Evolutionary conservation across 768 basidiomycete species (phyloP).

Genomic region (Lyophyllum shimeji): DNA sequence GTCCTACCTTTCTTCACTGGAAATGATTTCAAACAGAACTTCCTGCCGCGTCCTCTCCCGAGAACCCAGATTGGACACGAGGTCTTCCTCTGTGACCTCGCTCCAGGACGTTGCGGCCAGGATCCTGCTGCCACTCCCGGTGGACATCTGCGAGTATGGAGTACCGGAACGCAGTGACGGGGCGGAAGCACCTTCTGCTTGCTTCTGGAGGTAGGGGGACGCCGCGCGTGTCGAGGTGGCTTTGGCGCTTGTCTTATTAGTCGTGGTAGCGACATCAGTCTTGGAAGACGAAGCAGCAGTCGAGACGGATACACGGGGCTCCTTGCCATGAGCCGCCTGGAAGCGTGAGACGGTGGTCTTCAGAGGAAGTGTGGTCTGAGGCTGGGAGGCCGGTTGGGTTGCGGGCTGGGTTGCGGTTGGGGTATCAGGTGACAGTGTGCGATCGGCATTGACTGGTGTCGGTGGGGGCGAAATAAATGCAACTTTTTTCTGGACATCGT

Average conservation of each 20-base stretch:
- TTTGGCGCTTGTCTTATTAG: slow-evolving; percentile 41
- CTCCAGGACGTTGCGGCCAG: slow-evolving; percentile 86
- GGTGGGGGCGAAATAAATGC: slow-evolving; percentile 84
- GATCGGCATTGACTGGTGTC: slow-evolving; percentile 59
- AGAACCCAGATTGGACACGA: slow-evolving; percentile 90
- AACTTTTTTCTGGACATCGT: slow-evolving; percentile 78
- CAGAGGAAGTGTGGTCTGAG: slow-evolving; percentile 29
- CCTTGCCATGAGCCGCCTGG: slow-evolving; percentile 70
- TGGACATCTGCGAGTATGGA: slow-evolving; percentile 80
- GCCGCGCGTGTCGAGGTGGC: slow-evolving; percentile 63
- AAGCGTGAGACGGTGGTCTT: slow-evolving; percentile 79
- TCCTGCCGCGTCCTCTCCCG: slow-evolving; percentile 95
- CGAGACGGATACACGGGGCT: slow-evolving; percentile 66
- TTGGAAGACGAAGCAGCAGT: slow-evolving; percentile 64
- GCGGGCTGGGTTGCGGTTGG: slow-evolving; percentile 20
- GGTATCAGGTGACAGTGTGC: slow-evolving; percentile 46
- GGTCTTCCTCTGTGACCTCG: slow-evolving; percentile 91
- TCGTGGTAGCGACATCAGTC: slow-evolving; percentile 51
- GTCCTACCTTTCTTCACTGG: slow-evolving; percentile 87
- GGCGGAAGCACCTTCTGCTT: slow-evolving; percentile 47
- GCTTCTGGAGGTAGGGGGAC: slow-evolving; percentile 57
- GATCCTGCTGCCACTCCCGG: slow-evolving; percentile 65
- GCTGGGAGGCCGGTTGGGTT: too few species aligned
- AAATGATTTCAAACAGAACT: slow-evolving; percentile 95
- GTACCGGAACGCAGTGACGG: slow-evolving; percentile 78